phyloP scores from a whole-genome alignment of 352 stramenopile species.

The Phytophthora pistaciae region DNA sequence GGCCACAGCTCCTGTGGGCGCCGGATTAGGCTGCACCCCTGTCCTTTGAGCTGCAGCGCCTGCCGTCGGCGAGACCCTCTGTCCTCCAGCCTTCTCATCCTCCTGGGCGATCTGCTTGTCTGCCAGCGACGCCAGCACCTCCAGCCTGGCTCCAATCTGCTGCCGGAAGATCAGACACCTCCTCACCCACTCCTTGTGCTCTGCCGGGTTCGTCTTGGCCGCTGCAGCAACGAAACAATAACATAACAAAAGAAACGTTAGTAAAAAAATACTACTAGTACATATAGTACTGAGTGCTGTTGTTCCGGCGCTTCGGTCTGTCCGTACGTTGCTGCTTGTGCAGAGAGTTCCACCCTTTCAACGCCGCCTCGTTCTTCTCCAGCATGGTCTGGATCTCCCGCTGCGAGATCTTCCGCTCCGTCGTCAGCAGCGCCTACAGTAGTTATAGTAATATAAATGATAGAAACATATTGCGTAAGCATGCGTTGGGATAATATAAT shows the following conservation, averaged over 20 bases:
- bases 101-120: constrained; percentile 84
- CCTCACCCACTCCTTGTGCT: constrained; percentile 82
- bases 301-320: constrained; percentile 9
- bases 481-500: constrained; percentile 1
- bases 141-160: constrained; percentile 76
- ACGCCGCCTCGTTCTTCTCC: constrained; percentile 87
- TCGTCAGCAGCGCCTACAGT: constrained; percentile 32
- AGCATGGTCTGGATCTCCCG: constrained; percentile 84
- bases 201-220: constrained; percentile 50
- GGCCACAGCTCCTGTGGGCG: constrained; percentile 1
- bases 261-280: background rate
- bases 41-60: constrained; percentile 12
- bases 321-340: constrained; percentile 78
- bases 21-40: constrained; percentile 8
- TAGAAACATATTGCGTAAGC: background rate
- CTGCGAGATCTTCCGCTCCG: constrained; percentile 63
- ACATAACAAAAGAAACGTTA: background rate
- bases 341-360: constrained; percentile 77
- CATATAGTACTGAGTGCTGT: background rate
- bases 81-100: constrained; percentile 43
- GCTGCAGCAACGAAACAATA: constrained; percentile 35
- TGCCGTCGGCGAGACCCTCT: constrained; percentile 14
- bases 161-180: constrained; percentile 72
- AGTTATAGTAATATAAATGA: background rate
- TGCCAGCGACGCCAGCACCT: constrained; percentile 79